phyloP scores from a whole-genome alignment of 345 rosid species.

The Aquilaria sinensis region DNA sequence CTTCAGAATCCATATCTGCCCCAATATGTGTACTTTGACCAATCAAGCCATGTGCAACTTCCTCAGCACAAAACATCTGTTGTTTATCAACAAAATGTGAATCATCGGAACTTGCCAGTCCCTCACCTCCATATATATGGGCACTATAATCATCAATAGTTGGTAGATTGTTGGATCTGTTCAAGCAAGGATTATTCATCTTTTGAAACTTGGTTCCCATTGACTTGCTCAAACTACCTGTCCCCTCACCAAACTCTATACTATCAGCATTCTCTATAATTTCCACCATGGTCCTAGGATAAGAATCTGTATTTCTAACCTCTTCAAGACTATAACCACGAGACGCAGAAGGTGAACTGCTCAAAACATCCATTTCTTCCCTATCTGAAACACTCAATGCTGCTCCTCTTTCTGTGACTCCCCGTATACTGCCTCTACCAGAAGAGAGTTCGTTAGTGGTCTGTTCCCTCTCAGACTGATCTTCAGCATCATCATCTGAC shows the following conservation, averaged over 20 bases:
- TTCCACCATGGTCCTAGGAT: slow-evolving; percentile 16
- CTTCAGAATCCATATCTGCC: slow-evolving; percentile 38
- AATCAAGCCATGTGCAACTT: slow-evolving; percentile 31
- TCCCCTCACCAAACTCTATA: slow-evolving; percentile 27
- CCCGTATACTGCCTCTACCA: slow-evolving; percentile 14
- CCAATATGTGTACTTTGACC: slow-evolving; percentile 25
- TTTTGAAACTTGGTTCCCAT: slow-evolving; percentile 23
- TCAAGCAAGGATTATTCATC: slow-evolving; percentile 22
- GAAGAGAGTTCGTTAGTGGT: slow-evolving; percentile 21
- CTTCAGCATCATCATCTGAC: slow-evolving; percentile 23
- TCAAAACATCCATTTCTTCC: slow-evolving; percentile 26
- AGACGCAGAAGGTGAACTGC: slow-evolving; percentile 20
- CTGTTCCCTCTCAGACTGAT: slow-evolving; percentile 29
- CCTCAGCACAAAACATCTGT: slow-evolving; percentile 47
- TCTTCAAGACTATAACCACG: slow-evolving; percentile 14
- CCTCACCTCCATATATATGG: slow-evolving; percentile 31
- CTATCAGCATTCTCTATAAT: slow-evolving; percentile 16
- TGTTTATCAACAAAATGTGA: slow-evolving; percentile 33
- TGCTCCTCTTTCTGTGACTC: slow-evolving; percentile 18
- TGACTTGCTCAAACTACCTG: slow-evolving; percentile 20
- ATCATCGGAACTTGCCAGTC: slow-evolving; percentile 16
- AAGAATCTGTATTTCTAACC: slow-evolving; percentile 23
- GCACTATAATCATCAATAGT: slow-evolving; percentile 33
- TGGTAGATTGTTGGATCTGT: slow-evolving; percentile 32
- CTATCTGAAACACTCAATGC: slow-evolving; percentile 22